These are phyloP conservation scores for Verticillium longisporum DNA, from an alignment of 2,329 filamentous ascomycete genomes.

Conservation along the genomic window DNA sequence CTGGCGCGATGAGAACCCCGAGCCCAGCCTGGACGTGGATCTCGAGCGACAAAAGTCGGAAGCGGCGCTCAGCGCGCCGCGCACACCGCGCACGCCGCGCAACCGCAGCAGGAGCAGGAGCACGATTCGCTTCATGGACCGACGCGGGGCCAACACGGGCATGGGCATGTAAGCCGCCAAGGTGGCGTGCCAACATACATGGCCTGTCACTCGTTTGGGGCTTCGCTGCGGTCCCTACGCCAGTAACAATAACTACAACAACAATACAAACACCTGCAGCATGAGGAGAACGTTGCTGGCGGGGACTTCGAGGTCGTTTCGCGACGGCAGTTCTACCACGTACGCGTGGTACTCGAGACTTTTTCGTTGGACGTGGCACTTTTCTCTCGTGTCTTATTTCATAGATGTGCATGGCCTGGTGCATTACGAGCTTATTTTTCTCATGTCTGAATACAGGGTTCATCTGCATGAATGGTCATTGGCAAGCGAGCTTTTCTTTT, in stretches of 20 bases:
- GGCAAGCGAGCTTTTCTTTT: background rate
- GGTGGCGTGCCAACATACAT: too few species aligned
- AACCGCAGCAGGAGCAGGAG: constrained; percentile 2
- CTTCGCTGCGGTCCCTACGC: background rate
- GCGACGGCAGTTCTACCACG: background rate
- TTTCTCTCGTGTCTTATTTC: background rate
- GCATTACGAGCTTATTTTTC: background rate
- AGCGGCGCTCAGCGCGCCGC: background rate
- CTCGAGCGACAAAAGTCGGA: constrained; percentile 3
- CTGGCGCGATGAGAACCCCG: constrained; percentile 3
- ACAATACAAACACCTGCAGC: background rate
- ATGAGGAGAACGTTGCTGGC: background rate
- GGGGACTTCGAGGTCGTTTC: background rate
- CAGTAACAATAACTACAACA: background rate
- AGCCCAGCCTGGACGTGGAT: background rate
- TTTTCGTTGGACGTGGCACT: background rate
- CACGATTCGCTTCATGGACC: constrained; percentile 1
- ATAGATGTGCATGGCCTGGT: background rate
- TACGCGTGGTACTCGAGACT: background rate
- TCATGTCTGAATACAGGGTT: background rate
- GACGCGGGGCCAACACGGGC: background rate
- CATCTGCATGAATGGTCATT: background rate
- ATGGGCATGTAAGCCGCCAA: background rate
- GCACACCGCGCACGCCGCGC: background rate
- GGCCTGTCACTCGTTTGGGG: background rate